Conservation (phyloP, 345 rosid species). For the Populus alba region DNA sequence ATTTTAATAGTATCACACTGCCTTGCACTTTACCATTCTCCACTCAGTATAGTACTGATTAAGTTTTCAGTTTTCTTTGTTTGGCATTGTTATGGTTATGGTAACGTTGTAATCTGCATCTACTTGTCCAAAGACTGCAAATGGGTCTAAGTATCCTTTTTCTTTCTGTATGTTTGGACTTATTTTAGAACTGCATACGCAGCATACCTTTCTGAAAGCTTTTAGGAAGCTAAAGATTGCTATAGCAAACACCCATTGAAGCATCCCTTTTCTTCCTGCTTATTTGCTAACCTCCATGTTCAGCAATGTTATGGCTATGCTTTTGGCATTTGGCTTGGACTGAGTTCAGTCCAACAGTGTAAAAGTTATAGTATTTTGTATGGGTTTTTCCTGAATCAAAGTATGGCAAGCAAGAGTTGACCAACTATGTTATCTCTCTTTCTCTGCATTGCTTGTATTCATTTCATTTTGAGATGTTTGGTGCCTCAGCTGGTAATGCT, state of each 20-base stretch:
- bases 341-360: neutral
- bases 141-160: neutral
- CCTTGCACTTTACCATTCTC: neutral
- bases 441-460: neutral
- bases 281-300: neutral
- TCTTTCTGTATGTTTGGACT: conserved; percentile 3
- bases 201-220: neutral
- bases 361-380: neutral
- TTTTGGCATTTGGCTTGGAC: neutral
- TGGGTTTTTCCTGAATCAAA: neutral
- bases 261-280: neutral
- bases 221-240: neutral
- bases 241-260: neutral
- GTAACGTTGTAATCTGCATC: neutral
- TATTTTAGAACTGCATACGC: neutral
- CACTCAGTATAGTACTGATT: neutral
- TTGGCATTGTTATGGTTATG: neutral
- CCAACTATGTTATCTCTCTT: neutral
- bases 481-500: neutral
- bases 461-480: neutral
- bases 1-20: neutral
- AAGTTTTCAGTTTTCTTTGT: neutral
- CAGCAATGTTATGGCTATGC: neutral
- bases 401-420: neutral
- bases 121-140: neutral